Conservation (phyloP, 352 stramenopile genomes). For the Phytophthora boehmeriae region DNA sequence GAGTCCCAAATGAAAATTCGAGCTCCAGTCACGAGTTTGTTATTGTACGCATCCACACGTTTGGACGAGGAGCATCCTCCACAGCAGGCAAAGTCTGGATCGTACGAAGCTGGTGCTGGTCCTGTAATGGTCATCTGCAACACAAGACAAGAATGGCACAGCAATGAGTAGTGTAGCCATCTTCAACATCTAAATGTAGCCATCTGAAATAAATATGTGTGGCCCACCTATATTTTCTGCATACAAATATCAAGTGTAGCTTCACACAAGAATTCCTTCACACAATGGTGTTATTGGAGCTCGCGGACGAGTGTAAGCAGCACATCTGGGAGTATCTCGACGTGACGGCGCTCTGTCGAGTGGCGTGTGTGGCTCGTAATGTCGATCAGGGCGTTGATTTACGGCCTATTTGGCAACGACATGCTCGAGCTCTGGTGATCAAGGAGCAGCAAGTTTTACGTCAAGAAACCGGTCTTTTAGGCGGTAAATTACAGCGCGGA, state of each 20-base stretch:
- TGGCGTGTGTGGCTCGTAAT: slow-evolving; percentile 39
- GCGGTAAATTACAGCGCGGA: slow-evolving; percentile 31
- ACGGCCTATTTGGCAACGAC: slow-evolving; percentile 44
- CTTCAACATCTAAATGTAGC: slow-evolving; percentile 18
- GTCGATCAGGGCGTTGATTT: slow-evolving; percentile 41
- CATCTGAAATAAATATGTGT: slow-evolving; percentile 3
- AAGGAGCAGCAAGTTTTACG: slow-evolving; percentile 25
- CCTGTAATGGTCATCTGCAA: slow-evolving; percentile 30
- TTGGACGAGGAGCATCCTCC: slow-evolving; percentile 69
- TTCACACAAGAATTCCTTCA: not conserved
- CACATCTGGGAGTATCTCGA: slow-evolving; percentile 59
- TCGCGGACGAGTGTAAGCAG: slow-evolving; percentile 72
- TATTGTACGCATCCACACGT: slow-evolving; percentile 52
- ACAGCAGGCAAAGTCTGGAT: slow-evolving; percentile 71
- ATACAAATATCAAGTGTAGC: not conserved
- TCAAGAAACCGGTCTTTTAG: slow-evolving; percentile 27
- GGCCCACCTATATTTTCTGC: too few relatives aligned
- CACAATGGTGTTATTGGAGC: slow-evolving; percentile 40
- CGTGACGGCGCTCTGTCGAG: slow-evolving; percentile 56
- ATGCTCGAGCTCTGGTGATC: slow-evolving; percentile 32
- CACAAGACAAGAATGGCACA: slow-evolving; percentile 1
- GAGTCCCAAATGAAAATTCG: slow-evolving; percentile 74
- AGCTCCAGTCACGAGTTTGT: slow-evolving; percentile 52
- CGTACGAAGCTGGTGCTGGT: slow-evolving; percentile 26
- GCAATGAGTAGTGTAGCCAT: slow-evolving; percentile 4